Evolutionary conservation across 495 filamentous ascomycete species (phyloP), one percentile per base, ranked within the genome.

Genomic region (Aspergillus saccharolyticus): DNA sequence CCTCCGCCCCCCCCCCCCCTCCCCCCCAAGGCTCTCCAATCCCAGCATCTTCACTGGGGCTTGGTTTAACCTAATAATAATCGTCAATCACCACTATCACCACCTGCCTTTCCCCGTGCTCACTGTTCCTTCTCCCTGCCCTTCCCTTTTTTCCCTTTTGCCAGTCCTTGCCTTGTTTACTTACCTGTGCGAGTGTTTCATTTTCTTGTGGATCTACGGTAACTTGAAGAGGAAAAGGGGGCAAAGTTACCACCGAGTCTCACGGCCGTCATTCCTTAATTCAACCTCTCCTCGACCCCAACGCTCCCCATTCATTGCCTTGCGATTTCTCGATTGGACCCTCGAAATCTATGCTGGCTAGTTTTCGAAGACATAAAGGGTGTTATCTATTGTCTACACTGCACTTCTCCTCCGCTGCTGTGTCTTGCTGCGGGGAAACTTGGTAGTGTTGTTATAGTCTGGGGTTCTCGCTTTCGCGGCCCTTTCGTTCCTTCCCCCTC

Each of bases 141-240:
- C 24, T 42, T 19, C 24, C n/a, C n/a, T n/a, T n/a, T 17, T 22
- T 19, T 14, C 46, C 16, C 48, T 18, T 15, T 6, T 33, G 51
- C 51, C 51, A 53, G 51, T 53, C 51, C 51, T 53, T 53, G 30
- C 51, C 51, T 24, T n/a, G 51, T 43, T 44, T 30, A 22, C 18
- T 42, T 30, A 22, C 50, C 46, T 49, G 20, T 39, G 25, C 21
- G 21, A 14, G 20, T 14, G 21, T 24, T 49, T 14, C n/a, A 22
- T 25, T 17, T 21, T 24, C n/a, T 49, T 49, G 3, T 24, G 15
- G 6, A 39, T 39, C 30, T 10, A 28, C 17, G 20, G 14, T 17
- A 50, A 16, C 47, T 28, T 17, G 43, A 44, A 53, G 6, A 18
- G 51, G 39, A 53, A 53, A 53, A 53, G 51, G 39, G 39, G 39